Evolutionary conservation across 2,329 filamentous ascomycete genomes (phyloP).

Genomic region (Tolypocladium nubicola): DNA sequence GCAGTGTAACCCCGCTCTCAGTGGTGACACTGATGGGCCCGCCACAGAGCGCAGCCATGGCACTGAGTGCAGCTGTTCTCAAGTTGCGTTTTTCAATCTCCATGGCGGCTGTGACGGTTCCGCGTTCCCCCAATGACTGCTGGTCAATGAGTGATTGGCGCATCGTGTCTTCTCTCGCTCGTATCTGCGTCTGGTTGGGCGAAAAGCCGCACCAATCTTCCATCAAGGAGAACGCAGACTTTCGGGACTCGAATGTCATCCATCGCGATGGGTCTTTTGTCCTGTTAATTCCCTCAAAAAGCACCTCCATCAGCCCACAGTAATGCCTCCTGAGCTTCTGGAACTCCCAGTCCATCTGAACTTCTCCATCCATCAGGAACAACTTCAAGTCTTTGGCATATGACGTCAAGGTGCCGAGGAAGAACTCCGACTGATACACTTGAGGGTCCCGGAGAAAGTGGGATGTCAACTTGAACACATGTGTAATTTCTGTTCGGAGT

Average conservation of each 20-base stretch:
- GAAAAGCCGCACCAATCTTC: constrained; percentile 99
- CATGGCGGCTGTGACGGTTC: constrained; percentile 76
- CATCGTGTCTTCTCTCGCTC: constrained; percentile 77
- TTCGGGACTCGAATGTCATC: constrained; percentile 95
- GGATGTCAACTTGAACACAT: constrained; percentile 89
- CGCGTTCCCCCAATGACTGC: constrained; percentile 63
- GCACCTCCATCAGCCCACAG: constrained; percentile 83
- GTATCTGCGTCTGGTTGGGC: constrained; percentile 75
- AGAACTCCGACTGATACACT: constrained; percentile 80
- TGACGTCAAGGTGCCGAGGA: constrained; percentile 75
- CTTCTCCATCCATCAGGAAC: constrained; percentile 88
- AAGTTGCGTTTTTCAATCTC: constrained; percentile 96
- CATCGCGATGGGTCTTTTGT: constrained; percentile 79
- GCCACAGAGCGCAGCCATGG: constrained; percentile 89
- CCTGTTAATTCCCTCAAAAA: constrained; percentile 84
- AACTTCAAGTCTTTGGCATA: constrained; percentile 90
- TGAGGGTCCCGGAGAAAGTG: constrained; percentile 74
- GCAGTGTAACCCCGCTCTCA: constrained; percentile 75
- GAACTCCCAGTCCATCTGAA: constrained; percentile 91
- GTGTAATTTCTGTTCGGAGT: constrained; percentile 85
- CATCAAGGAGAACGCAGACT: constrained; percentile 93
- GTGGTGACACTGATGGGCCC: constrained; percentile 78
- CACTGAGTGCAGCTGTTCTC: constrained; percentile 78
- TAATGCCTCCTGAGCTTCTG: constrained; percentile 87
- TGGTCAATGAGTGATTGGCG: constrained; percentile 74